phyloP scores from a whole-genome alignment of 148 eudicot species.

The Vaccinium myrtillus region DNA sequence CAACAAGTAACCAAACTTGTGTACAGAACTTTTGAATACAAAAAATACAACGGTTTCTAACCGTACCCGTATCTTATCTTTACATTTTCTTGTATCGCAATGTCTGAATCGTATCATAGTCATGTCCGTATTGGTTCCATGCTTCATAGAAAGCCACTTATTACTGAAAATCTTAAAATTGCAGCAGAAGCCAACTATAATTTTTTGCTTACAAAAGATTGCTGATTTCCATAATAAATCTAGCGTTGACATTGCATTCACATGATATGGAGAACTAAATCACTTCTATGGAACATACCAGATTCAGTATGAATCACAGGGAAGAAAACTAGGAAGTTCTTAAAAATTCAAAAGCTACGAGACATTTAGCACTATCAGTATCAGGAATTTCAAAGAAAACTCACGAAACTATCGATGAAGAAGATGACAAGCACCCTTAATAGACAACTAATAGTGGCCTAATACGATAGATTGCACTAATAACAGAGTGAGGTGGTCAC shows the following conservation, averaged over 20 bases:
- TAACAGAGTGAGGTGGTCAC: constrained; percentile 6
- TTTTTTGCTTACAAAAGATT: neutral
- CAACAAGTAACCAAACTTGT: neutral
- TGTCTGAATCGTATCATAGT: neutral
- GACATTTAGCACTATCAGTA: constrained; percentile 7
- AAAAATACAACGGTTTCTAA: neutral
- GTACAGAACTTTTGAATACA: neutral
- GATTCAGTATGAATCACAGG: neutral
- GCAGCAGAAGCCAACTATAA: neutral
- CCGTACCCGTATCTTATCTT: neutral
- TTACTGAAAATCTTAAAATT: neutral
- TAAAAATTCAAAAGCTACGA: neutral
- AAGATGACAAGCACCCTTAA: neutral
- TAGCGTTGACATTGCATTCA: neutral
- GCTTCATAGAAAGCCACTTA: neutral
- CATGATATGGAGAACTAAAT: neutral
- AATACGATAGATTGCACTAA: constrained; percentile 17
- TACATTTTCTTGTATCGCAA: neutral
- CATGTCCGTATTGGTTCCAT: neutral
- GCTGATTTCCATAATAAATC: neutral
- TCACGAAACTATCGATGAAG: neutral
- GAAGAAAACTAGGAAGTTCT: neutral
- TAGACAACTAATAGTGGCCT: constrained; percentile 23
- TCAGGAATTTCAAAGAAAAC: constrained; percentile 8
- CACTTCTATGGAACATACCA: neutral